These are phyloP conservation scores for Ophiognomonia clavigignenti-juglandacearum DNA, from an alignment of 2,329 filamentous ascomycete species.

Conservation along the genomic window DNA sequence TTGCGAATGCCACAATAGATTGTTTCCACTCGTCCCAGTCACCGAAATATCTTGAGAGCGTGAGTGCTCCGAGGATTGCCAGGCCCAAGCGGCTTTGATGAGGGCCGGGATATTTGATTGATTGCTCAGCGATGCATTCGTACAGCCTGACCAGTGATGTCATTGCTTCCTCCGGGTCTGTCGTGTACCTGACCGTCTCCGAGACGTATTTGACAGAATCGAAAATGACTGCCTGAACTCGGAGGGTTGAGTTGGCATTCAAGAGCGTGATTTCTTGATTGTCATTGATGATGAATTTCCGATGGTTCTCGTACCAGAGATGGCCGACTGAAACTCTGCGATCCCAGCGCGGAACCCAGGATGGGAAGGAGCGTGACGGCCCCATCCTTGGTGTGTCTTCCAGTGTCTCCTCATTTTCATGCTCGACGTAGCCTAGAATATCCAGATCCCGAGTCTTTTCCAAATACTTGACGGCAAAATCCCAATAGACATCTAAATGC, in stretches of 20 bases:
- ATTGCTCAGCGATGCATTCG: neutral
- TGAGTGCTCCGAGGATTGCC: neutral
- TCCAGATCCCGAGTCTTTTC: neutral
- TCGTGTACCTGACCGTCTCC: neutral
- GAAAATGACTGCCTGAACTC: neutral
- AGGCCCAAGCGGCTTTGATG: neutral
- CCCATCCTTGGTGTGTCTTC: slow-evolving; percentile 20
- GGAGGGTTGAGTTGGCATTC: neutral
- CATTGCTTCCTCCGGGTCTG: neutral
- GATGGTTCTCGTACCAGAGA: fast-evolving
- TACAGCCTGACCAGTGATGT: neutral
- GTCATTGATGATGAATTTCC: neutral
- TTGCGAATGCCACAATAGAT: neutral
- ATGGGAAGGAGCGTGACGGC: slow-evolving; percentile 32
- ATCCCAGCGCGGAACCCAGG: slow-evolving; percentile 10
- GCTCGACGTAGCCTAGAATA: neutral
- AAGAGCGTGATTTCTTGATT: neutral
- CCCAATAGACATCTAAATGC: slow-evolving; percentile 6
- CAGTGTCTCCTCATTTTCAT: slow-evolving; percentile 34
- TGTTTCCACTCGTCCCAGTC: neutral
- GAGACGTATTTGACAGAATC: neutral
- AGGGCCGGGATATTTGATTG: neutral
- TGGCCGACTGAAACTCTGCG: too few relatives aligned
- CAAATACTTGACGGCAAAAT: slow-evolving; percentile 1
- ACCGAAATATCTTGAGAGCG: fast-evolving